A percentile compares a stretch with the other conserved stretches of the same genome.
Conservation (phyloP, 169 alveolate species). For the Plasmodium vivax region DNA sequence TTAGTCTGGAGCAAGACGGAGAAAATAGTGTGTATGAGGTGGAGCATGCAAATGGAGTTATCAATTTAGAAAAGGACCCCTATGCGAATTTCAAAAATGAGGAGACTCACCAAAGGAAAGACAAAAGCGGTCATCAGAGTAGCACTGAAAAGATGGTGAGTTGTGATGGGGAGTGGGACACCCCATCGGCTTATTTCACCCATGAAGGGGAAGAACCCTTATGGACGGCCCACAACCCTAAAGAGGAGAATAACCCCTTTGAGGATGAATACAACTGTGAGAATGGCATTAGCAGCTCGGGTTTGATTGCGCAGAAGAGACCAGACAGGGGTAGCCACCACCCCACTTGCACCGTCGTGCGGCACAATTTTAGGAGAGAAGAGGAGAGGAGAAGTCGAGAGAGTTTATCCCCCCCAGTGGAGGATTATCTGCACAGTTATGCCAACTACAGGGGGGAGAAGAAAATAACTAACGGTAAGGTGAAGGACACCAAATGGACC, state of each 20-base stretch:
- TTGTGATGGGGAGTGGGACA: background rate
- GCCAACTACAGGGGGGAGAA: background rate
- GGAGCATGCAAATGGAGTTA: background rate
- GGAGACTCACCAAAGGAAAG: background rate
- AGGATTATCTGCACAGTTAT: background rate
- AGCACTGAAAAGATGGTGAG: background rate
- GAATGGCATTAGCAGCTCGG: background rate
- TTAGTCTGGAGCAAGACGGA: background rate
- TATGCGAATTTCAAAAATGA: background rate
- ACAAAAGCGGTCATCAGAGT: background rate
- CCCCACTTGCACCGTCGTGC: background rate
- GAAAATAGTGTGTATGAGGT: background rate
- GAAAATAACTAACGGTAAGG: background rate
- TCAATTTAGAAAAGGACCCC: background rate
- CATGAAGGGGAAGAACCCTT: conserved; percentile 28
- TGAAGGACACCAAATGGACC: background rate
- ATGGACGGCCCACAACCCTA: conserved; percentile 19
- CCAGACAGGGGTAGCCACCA: background rate
- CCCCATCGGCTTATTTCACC: background rate
- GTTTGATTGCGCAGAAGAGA: background rate
- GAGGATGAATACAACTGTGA: background rate
- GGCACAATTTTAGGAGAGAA: background rate
- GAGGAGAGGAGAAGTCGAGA: background rate
- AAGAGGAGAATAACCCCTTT: background rate
- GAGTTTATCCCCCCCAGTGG: background rate